These are phyloP conservation scores for Theobroma cacao DNA, from an alignment of 345 rosid genomes.

Conservation along the genomic window DNA sequence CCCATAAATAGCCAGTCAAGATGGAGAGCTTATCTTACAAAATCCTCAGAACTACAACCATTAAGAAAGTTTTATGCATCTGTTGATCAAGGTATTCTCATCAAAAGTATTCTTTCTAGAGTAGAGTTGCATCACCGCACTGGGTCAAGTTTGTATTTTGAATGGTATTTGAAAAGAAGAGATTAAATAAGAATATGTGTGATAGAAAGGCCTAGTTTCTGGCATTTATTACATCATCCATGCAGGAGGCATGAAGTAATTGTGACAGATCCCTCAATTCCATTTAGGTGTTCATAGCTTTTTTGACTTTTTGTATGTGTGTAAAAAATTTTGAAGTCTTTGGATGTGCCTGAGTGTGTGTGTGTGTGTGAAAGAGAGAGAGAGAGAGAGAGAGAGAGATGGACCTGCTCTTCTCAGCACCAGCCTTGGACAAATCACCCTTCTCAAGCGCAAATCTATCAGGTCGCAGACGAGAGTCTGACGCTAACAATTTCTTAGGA, in stretches of 20 bases:
- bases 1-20: neutral
- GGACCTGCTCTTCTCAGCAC: constrained; percentile 69
- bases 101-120: neutral
- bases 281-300: neutral
- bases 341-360: neutral
- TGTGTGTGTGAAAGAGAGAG: neutral
- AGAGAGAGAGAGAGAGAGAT: constrained; percentile 13
- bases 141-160: neutral
- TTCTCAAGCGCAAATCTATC: constrained; percentile 78
- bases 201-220: neutral
- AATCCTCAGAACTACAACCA: neutral
- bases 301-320: neutral
- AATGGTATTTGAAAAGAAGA: neutral
- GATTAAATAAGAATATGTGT: neutral
- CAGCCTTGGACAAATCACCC: constrained; percentile 72
- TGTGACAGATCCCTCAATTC: neutral
- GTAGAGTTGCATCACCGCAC: neutral
- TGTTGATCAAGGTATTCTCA: neutral
- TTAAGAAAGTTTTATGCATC: neutral
- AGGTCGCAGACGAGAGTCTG: constrained; percentile 82
- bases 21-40: neutral
- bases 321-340: neutral
- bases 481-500: constrained; percentile 69
- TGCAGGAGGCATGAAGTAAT: neutral
- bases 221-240: neutral